Evolutionary conservation across 192 early-diverging fungal species (phyloP), one percentile per base, ranked within the genome.

Genomic region (Podila minutissima): DNA sequence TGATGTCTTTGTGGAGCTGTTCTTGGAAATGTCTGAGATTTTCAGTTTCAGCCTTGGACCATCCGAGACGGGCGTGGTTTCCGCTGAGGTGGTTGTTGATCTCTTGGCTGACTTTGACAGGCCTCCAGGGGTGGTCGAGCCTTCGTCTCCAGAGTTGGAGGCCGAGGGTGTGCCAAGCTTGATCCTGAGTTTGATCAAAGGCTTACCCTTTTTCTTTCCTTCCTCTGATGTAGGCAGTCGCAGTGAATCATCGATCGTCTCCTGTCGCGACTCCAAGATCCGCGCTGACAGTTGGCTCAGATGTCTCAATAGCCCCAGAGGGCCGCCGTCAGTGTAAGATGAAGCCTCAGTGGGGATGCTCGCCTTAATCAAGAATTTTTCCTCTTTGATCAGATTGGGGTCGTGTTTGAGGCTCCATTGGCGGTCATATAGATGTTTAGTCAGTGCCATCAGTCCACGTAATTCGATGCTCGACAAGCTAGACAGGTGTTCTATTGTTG

Each of bases 281-380:
- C 8, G 24, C n/a, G 22, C 38, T 11, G 67, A 46, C 5, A 41
- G 5, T 8, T 22, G 17, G 55, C 68, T 79, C 37, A 79, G 41
- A 22, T 62, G 58, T 15, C 76, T 41, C 8, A 79, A 28, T 1
- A 79, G 19, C 28, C 66, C 69, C 26, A 50, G 15, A 19, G 24
- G 12, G 6, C 71, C 76, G 20, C 66, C 70, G 7, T 67, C 35
- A 10, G 28, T 22, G 15, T 62, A 67, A 0, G 22, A 15, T 3
- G 65, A 3, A 1, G 61, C 65, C 37, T 79, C 69, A 28, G 61
- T 13, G 5, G 76, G 76, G 19, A 79, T 48, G 37, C 69, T 72
- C 12, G 70, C 76, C 29, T 65, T 28, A 37, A 79, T 79, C 65
- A 79, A 67, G 24, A 72, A 66, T 29, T 70, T 55, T 46, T 79